A percentile compares a stretch with the other conserved stretches of the same genome.
These are phyloP conservation scores for Yarrowia galli DNA, from an alignment of 1,139 yeast species.

Conservation along the genomic window DNA sequence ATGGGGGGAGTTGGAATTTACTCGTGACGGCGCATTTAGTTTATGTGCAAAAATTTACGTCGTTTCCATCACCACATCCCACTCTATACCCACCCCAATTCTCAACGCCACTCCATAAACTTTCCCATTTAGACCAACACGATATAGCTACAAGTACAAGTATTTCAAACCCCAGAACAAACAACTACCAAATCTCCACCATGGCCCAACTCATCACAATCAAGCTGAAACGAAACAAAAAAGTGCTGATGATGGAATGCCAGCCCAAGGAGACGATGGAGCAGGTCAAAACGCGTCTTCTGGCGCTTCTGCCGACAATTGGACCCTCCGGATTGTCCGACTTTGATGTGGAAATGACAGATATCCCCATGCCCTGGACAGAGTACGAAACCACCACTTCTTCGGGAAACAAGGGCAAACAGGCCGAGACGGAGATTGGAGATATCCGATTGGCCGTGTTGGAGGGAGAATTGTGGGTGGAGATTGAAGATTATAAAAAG, in stretches of 20 bases:
- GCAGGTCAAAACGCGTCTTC: background rate
- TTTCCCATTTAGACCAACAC: too few species aligned
- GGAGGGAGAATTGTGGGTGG: slow-evolving; percentile 27
- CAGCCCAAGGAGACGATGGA: slow-evolving; percentile 3
- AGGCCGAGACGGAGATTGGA: slow-evolving; percentile 19
- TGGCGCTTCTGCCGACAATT: background rate
- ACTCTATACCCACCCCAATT: too few species aligned
- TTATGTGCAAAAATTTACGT: too few species aligned
- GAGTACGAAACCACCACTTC: slow-evolving; percentile 17
- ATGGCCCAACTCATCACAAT: background rate
- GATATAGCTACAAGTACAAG: too few species aligned
- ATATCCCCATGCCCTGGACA: slow-evolving; percentile 19
- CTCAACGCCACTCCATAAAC: too few species aligned
- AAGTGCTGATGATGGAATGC: slow-evolving; percentile 13
- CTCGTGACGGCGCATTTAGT: background rate
- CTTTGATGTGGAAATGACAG: slow-evolving; percentile 3
- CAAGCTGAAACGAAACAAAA: slow-evolving; percentile 25
- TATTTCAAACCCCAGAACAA: too few species aligned
- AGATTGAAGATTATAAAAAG: slow-evolving; percentile 4
- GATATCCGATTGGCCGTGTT: slow-evolving; percentile 15
- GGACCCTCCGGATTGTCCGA: slow-evolving; percentile 12
- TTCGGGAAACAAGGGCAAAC: slow-evolving; percentile 4
- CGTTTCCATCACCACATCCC: too few species aligned
- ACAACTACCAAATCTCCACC: too few species aligned
- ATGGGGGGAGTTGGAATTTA: background rate